phyloP scores from a whole-genome alignment of 2,329 filamentous ascomycete genomes.

The Fusarium stilboides region DNA sequence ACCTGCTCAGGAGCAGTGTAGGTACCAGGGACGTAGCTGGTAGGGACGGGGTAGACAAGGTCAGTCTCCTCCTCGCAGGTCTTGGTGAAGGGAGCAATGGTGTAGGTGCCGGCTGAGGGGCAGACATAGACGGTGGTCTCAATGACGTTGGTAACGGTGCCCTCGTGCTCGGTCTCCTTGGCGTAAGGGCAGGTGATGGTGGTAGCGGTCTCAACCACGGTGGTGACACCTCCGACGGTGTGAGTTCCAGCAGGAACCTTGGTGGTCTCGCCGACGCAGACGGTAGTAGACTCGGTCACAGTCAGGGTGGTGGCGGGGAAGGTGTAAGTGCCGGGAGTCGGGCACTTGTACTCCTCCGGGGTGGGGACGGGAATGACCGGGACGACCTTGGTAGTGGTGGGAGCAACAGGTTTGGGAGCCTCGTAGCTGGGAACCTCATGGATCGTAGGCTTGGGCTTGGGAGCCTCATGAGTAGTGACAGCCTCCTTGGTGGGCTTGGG shows the following conservation, averaged over 20 bases:
- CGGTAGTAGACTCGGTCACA: constrained; percentile 76
- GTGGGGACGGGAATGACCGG: constrained; percentile 67
- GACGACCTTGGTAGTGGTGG: constrained; percentile 58
- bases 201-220: constrained; percentile 75
- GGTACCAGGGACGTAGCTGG: constrained; percentile 76
- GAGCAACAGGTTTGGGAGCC: constrained; percentile 35
- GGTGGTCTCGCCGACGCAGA: constrained; percentile 75
- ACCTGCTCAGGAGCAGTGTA: constrained; percentile 79
- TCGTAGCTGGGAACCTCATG: constrained; percentile 28
- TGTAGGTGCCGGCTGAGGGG: constrained; percentile 82
- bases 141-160: constrained; percentile 76
- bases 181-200: constrained; percentile 80
- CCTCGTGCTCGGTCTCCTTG: constrained; percentile 70
- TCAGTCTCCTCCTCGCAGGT: constrained; percentile 68
- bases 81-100: constrained; percentile 78
- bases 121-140: constrained; percentile 80
- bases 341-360: constrained; percentile 67
- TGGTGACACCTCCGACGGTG: constrained; percentile 81
- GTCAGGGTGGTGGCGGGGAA: constrained; percentile 81
- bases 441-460: constrained; percentile 21
- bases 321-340: constrained; percentile 81
- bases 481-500: constrained; percentile 42
- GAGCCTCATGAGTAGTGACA: constrained; percentile 30
- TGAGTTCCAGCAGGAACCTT: constrained; percentile 74
- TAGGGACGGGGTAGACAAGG: constrained; percentile 76